Base-by-base conservation (phyloP, 2,329 filamentous ascomycete species). In the Capronia americana region DNA sequence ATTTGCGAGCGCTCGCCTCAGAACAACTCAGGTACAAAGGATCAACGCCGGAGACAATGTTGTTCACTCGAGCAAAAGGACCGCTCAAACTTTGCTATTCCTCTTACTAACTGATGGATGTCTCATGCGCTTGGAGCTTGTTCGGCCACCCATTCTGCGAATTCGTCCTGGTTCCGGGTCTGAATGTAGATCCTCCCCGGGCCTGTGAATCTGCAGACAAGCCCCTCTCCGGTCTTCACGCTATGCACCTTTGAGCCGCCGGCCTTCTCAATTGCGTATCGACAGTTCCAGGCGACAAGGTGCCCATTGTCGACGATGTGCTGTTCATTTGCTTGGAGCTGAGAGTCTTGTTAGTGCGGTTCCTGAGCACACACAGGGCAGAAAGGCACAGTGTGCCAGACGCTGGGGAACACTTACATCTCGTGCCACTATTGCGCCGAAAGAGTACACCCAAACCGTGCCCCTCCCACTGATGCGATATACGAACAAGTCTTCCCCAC, bases 241-340 rank as follows among this genome's bases (percentile, higher is more conserved):
- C 62, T 62, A 10, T 57, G 38, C 28, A 69, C 56, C 5, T 48
- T 53, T 1, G 58, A 61, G 11, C 48, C 59, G 6, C 68, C 68
- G 12, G 68, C 68, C 61, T 58, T 66, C 48, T 70, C 68, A 23
- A 70, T 65, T 8, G 56, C 56, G 38, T 70, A 70, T 24, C 61
- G 59, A 51, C 63, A 66, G 48, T 63, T 70, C 68, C 68, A 70
- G 10, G 68, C 68, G 8, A 70, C 68, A 24, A 70, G 57, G 48
- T 70, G 68, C 17, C 66, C 66, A 20, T 67, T 70, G 53, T 70
- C 68, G 32, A 70, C 68, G 30, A 70, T 70, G 57, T 70, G 63
- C 12, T 65, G 60, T 48, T 70, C 66, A 23, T 65, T 65, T 28
- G 59, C 54, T 66, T 65, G 66, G 28, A 66, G 68, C 66, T 63